Evolutionary conservation across 2,329 filamentous ascomycete species (phyloP).

Genomic region (Paecilomyces sp.): DNA sequence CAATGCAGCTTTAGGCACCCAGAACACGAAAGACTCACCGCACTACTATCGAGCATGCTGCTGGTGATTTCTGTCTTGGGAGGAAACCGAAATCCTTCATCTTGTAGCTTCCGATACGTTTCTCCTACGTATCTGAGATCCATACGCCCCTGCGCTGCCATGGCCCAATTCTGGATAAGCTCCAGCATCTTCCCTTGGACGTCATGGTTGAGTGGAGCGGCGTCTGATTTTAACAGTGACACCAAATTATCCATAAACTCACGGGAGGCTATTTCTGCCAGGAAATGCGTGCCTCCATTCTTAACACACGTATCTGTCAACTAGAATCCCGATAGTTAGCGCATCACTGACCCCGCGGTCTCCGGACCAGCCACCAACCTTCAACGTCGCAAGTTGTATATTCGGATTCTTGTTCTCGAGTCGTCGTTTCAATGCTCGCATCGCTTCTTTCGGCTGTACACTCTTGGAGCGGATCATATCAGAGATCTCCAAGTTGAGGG

Average conservation of each 20-base stretch:
- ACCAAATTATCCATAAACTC: constrained; percentile 98
- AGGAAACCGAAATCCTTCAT: constrained; percentile 82
- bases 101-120: constrained; percentile 73
- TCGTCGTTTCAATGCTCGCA: constrained; percentile 89
- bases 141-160: constrained; percentile 75
- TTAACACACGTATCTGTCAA: constrained; percentile 98
- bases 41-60: constrained; percentile 95
- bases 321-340: constrained; percentile 32
- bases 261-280: constrained; percentile 87
- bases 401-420: constrained; percentile 98
- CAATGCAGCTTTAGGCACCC: background rate
- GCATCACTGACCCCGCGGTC: constrained; percentile 8
- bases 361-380: constrained; percentile 48
- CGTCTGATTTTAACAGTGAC: constrained; percentile 77
- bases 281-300: constrained; percentile 93
- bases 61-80: constrained; percentile 81
- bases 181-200: constrained; percentile 89
- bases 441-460: constrained; percentile 93
- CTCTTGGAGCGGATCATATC: constrained; percentile 96
- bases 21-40: constrained; percentile 52
- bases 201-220: constrained; percentile 68
- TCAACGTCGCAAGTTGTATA: constrained; percentile 87
- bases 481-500: constrained; percentile 95
- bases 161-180: constrained; percentile 88
- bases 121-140: constrained; percentile 82